Evolutionary conservation across 345 rosid genomes (phyloP), one percentile per base, ranked within the genome.

Genomic region (Eutrema yunnanense): DNA sequence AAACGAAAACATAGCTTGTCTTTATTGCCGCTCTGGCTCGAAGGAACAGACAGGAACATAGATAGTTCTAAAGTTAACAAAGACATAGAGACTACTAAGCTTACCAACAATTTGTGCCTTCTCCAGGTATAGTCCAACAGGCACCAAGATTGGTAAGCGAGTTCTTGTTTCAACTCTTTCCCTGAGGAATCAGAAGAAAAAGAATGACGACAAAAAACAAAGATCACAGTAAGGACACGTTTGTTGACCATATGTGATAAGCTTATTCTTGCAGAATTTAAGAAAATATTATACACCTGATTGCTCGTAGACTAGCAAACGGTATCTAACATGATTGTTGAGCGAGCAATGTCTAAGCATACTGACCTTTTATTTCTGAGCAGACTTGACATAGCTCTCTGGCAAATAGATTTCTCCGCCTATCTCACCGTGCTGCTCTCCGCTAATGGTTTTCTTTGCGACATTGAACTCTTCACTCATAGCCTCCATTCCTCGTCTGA

Each of bases 361-460:
- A 78, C 80, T 81, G 32, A 82, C 85, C 82, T 82, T 71, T 88
- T 79, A 87, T 79, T 77, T 90, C 71, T 74, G 72, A 48, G 85
- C 37, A 26, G 91, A 71, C 43, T 63, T 88, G 63, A 81, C 52
- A 65, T 85, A 90, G 73, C 81, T 81, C 62, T 72, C 90, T 32
- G 98, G 96, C 77, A 90, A 74, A 69, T 96, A 96, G 69, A 96
- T 92, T 85, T 92, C 98, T 73, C 99, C 99, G 30, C 99, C 99
- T 71, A 81, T 69, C 82, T 95, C 99, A 55, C 99, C 99, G 50
- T 92, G 98, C 67, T 92, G 99, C 73, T 96, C 99, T 29, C 99
- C 99, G 14, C 96, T 96, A 42, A 87, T 64, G 34, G 97, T 92
- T 84, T 96, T 92, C 88, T 74, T 87, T 42, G 97, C 97, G 53